A percentile compares a stretch with the other conserved stretches of the same genome.
These are phyloP conservation scores for Ascochyta rabiei DNA, from an alignment of 2,329 filamentous ascomycete species.

Conservation along the genomic window DNA sequence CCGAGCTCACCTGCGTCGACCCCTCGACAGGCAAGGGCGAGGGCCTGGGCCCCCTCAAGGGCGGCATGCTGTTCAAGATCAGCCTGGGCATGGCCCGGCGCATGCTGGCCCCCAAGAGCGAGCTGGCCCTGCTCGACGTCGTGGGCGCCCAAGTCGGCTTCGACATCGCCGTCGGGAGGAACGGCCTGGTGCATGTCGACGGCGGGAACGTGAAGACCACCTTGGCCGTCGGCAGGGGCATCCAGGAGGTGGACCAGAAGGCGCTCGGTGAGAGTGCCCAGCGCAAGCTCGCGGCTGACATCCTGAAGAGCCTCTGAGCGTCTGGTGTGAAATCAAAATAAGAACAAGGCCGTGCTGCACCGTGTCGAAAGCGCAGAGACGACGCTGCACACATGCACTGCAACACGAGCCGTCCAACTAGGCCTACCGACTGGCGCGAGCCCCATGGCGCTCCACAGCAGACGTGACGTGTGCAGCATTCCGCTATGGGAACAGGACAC, in stretches of 20 bases:
- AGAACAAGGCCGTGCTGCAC: background rate
- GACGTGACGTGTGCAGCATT: background rate
- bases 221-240: constrained; percentile 76
- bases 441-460: background rate
- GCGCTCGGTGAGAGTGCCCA: constrained; percentile 69
- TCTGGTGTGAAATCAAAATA: background rate
- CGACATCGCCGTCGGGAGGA: constrained; percentile 91
- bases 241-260: constrained; percentile 77
- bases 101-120: constrained; percentile 66
- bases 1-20: constrained; percentile 89
- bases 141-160: constrained; percentile 84
- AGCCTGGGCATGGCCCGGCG: constrained; percentile 82
- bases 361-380: background rate
- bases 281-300: constrained; percentile 70
- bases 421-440: too few relatives aligned
- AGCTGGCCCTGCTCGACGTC: constrained; percentile 77
- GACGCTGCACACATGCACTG: too few relatives aligned
- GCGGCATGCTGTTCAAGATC: constrained; percentile 85
- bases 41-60: constrained; percentile 80
- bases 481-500: background rate
- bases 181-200: constrained; percentile 91
- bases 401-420: too few relatives aligned
- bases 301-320: constrained; percentile 58
- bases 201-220: constrained; percentile 75
- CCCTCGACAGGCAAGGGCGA: constrained; percentile 85